Conservation (phyloP, 164 flowering plant species). For the Warburgia ugandensis region DNA sequence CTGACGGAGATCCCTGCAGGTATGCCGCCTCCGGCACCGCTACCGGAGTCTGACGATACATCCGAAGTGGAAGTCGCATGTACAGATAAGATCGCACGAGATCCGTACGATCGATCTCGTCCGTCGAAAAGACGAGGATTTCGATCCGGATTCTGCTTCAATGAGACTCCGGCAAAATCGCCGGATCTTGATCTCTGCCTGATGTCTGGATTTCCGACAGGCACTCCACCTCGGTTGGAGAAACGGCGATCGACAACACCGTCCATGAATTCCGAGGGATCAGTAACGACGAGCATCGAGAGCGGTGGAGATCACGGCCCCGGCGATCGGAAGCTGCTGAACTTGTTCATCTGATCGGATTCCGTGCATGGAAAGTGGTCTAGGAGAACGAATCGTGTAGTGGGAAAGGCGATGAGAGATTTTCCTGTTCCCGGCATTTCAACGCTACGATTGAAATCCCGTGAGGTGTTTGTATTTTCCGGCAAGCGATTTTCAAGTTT, state of each 20-base stretch:
- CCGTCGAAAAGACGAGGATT: no score
- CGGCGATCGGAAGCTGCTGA: slow-evolving; percentile 14
- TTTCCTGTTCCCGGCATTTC: slow-evolving; percentile 2
- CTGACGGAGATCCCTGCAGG: no score
- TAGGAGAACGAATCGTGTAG: no score
- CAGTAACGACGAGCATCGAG: slow-evolving; percentile 41
- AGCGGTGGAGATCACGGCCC: slow-evolving; percentile 6
- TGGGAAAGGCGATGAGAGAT: neutral
- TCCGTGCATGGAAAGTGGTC: no score
- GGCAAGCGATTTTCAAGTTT: slow-evolving; percentile 16
- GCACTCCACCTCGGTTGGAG: no score
- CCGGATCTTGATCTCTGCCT: slow-evolving; percentile 54
- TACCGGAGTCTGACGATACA: no score
- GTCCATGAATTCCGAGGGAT: slow-evolving; percentile 66
- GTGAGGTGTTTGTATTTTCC: slow-evolving; percentile 11
- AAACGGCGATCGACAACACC: slow-evolving; percentile 43
- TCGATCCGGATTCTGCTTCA: no score
- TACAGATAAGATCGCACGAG: no score
- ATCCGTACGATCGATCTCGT: no score
- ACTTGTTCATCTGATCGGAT: slow-evolving; percentile 17
- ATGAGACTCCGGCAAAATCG: no score
- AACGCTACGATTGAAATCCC: slow-evolving; percentile 6
- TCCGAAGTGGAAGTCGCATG: no score
- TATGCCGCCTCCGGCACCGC: no score
- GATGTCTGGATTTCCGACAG: slow-evolving; percentile 15